Base-by-base conservation (phyloP, 371 early-diverging fungal genomes). In the Gilbertella persicaria region DNA sequence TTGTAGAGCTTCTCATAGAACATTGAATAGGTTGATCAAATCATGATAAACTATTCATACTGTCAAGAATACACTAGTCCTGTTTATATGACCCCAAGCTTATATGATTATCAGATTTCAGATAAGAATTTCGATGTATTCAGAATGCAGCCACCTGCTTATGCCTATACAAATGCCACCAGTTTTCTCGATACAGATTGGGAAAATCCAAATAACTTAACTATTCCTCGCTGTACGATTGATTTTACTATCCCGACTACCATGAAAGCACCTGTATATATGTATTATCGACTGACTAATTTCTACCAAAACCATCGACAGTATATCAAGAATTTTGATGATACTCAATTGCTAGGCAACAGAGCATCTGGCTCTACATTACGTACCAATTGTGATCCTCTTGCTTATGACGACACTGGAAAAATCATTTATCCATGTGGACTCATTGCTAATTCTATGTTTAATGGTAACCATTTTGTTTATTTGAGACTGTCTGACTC, bases 271-370 rank as follows among this genome's bases (percentile, higher is more conserved):
- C 94, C 95, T 2, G 87, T 99, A 29, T 95, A 88, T 66, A 62
- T 99, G 60, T 98, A 97, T 75, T 97, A 97, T 66, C 83, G 94
- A 41, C 79, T 99, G 49, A 93, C 97, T 37, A 92, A 96, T 67
- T 99, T 99, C 73, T 99, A 96, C 71, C 99, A 99, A 73, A 99
- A 98, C 74, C 94, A 99, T 61, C 86, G 99, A 33, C 87, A 89
- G 43, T 99, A 98, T 66, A 93, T 97, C 28, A 96, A 96, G 71
- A 92, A 90, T 60, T 87, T 89, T 59, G 90, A 92, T 65, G 64
- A 83, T 29, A 69, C 79, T 37, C 99, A 99, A 69, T 79, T 98
- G 3, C 66, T 76, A 30, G 99, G 99, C 16, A 42, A 65, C 0
- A 51, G 58, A 3, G 62, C 71, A 0, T 28, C 35, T 12, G 4